Base-by-base conservation (phyloP, 1,284 basidiomycete species). In the Boletus mariae region DNA sequence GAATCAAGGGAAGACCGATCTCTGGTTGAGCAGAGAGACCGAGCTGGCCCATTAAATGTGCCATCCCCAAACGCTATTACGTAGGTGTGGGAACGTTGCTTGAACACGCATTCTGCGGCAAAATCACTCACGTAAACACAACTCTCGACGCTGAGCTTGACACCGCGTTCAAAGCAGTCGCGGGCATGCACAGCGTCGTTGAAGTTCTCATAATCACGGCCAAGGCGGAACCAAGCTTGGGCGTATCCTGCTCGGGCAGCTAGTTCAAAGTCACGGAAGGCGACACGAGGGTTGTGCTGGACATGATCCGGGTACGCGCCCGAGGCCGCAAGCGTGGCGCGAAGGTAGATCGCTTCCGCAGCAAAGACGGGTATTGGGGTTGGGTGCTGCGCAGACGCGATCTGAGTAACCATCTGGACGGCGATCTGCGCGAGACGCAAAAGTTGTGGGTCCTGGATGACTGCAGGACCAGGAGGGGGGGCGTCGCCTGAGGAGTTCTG, bases 191-290 rank as follows among this genome's bases (percentile, higher is more conserved):
- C 56, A 1, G 79, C 54, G 67, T 96, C 91, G 25, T 83, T 83
- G 56, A 95, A 92, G 50, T 83, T 84, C 73, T 98, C 95, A 67
- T 98, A 97, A 61, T 97, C 94, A 28, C 88, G 75, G 0, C 93
- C 94, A 3, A 97, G 81, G 44, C 87, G 79, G 73, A 94, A 97
- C 94, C 94, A 98, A 0, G 89, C 88, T 25, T 80, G 73, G 10
- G 76, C 71, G 59, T 83, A 86, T 0, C 92, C 92, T 2, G 77
- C 80, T 35, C 89, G 78, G 1, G 92, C 92, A 1, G 90, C 82
- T 2, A 75, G 72, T 66, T 95, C 93, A 65, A 92, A 96, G 67
- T 94, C 92, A 44, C 90, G 79, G 73, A 98, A 98, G 2, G 95
- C 93, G 4, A 80, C 69, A 15, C 90, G 80, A 5, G 88, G 85